Percentiles rank a stretch among this genome's conserved stretches.
Conservation (phyloP, 805 yeast genomes). For the Candida taoyuanica region DNA sequence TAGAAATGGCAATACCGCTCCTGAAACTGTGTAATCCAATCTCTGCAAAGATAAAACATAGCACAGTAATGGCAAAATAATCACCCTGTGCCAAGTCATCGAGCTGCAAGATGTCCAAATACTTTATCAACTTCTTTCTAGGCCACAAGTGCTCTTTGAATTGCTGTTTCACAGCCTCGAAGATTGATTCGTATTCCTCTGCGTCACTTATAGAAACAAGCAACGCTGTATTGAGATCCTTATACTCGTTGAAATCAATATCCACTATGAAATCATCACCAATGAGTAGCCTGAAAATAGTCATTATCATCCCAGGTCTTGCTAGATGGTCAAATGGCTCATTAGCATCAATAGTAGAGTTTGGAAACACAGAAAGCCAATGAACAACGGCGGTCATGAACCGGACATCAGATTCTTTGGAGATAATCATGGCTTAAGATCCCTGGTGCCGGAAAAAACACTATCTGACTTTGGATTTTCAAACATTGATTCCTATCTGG, state of each 20-base stretch:
- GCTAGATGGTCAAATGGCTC: conserved; percentile 17
- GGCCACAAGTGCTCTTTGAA: conserved; percentile 6
- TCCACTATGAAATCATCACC: conserved; percentile 7
- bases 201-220: not conserved
- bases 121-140: conserved; percentile 9
- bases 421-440: conserved; percentile 1
- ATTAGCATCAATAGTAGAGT: conserved; percentile 5
- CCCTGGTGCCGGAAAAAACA: too few species aligned
- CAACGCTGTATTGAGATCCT: not conserved
- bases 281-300: conserved; percentile 5
- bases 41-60: conserved; percentile 18
- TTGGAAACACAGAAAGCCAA: conserved; percentile 15
- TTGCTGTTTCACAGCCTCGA: conserved; percentile 1
- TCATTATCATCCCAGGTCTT: conserved; percentile 24
- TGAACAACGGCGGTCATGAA: conserved; percentile 10
- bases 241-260: not conserved
- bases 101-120: conserved; percentile 7
- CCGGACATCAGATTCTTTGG: conserved; percentile 3
- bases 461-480: too few species aligned
- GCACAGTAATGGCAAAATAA: conserved; percentile 8
- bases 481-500: too few species aligned
- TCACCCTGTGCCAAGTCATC: conserved; percentile 10
- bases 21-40: conserved; percentile 18
- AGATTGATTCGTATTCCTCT: conserved; percentile 8
- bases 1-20: conserved; percentile 12